Percentiles rank a stretch among this genome's conserved stretches.
Evolutionary conservation across 257 asterid species (phyloP).

Genomic region (Solanum medicagineum): DNA sequence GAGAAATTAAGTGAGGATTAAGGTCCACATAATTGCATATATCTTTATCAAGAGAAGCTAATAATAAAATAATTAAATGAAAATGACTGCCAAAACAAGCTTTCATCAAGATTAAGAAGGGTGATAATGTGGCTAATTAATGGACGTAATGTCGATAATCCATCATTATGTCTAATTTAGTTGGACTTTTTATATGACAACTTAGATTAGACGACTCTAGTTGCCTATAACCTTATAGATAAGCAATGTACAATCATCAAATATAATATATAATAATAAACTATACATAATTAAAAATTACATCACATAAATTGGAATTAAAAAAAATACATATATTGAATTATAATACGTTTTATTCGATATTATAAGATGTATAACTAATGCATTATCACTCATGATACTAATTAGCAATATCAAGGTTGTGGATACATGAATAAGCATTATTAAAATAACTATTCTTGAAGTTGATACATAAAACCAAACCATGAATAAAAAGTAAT

Average conservation of each 20-base stretch:
- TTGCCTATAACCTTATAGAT: background rate
- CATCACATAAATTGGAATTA: too few species aligned
- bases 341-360: too few species aligned
- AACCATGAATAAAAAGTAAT: too few species aligned
- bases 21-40: slow-evolving; percentile 1
- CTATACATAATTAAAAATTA: too few species aligned
- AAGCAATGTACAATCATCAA: background rate
- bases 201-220: background rate
- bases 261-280: too few species aligned
- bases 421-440: too few species aligned
- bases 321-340: too few species aligned
- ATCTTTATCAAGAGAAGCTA: background rate
- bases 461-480: too few species aligned
- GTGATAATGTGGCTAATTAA: slow-evolving; percentile 6
- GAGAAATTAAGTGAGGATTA: background rate
- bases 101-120: slow-evolving; percentile 10
- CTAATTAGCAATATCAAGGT: too few species aligned
- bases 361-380: too few species aligned
- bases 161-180: slow-evolving; percentile 9
- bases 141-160: slow-evolving; percentile 8
- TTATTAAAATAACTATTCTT: too few species aligned
- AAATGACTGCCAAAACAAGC: background rate
- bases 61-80: background rate
- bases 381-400: too few species aligned
- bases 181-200: background rate